Base-by-base conservation (phyloP, 2,329 filamentous ascomycete species). In the Helminthosporium solani region DNA sequence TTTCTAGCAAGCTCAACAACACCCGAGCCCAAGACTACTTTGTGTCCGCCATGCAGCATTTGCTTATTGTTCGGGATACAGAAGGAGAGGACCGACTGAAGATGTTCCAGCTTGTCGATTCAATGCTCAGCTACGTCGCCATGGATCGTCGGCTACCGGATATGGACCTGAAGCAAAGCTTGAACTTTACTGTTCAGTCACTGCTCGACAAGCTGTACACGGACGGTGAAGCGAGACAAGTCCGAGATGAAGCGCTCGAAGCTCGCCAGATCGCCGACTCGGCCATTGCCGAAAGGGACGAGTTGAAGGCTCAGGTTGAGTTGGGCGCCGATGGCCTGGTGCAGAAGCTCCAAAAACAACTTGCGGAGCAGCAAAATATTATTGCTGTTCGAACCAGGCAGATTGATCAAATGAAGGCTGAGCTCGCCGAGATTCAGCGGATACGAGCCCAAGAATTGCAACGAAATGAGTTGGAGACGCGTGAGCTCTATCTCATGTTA, bases 71-170 rank as follows among this genome's bases (percentile, higher is more conserved):
- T 55, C 83, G 90, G 46, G 88, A 96, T 64, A 94, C 90, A 54
- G 90, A 95, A 60, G 87, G 87, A 39, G 94, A 97, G 66, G 94
- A 99, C 71, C 84, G 90, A 12, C 74, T 96, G 51, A 85, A 90
- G 39, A 94, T 96, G 86, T 99, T 97, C 73, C 94, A 97, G 75
- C 82, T 99, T 21, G 91, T 97, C 21, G 94, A 99, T 72, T 86
- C 89, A n/a, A 97, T 97, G 90, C 83, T 99, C 56, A 96, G 90
- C 71, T 97, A 97, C 71, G 92, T 99, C 52, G 92, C 92, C 60
- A 99, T 99, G 92, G 94, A 99, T 71, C 83, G 94, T 64, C 82
- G 94, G 53, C 73, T 97, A 54, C 94, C 94, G 31, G 92, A 99
- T 71, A 92, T 97, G 84, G 94, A 99, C 69, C 81, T 99, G 49